A percentile compares a stretch with the other conserved stretches of the same genome.
phyloP scores from a whole-genome alignment of 352 stramenopile genomes.

The Elongisporangium prolatum region DNA sequence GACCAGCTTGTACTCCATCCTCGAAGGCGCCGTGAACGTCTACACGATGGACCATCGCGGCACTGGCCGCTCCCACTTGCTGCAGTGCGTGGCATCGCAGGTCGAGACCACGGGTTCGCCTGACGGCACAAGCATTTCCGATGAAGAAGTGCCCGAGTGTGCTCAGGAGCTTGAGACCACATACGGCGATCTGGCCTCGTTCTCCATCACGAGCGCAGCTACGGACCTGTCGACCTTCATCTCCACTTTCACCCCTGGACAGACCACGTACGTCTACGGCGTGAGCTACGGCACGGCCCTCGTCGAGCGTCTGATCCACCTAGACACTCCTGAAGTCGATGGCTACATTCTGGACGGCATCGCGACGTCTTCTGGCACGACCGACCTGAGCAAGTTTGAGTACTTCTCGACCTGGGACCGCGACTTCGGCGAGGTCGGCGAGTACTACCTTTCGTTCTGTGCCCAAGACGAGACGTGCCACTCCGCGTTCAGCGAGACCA shows the following conservation, averaged over 20 bases:
- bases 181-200: conserved; percentile 33
- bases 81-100: conserved; percentile 39
- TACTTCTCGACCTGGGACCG: conserved; percentile 34
- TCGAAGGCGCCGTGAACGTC: conserved; percentile 33
- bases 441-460: conserved; percentile 23
- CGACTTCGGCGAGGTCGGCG: conserved; percentile 29
- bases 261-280: conserved; percentile 29
- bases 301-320: conserved; percentile 42
- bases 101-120: conserved; percentile 28
- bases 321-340: conserved; percentile 25
- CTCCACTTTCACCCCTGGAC: conserved; percentile 17
- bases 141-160: conserved; percentile 24
- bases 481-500: conserved; percentile 9
- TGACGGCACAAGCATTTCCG: conserved; percentile 11
- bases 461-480: conserved; percentile 12
- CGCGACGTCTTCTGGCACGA: conserved; percentile 25
- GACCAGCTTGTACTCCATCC: conserved; percentile 16
- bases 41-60: conserved; percentile 59
- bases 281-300: conserved; percentile 46
- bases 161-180: conserved; percentile 27
- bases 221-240: conserved; percentile 34
- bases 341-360: conserved; percentile 51
- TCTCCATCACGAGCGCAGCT: conserved; percentile 40
- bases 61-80: conserved; percentile 30
- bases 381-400: conserved; percentile 15